Conservation (phyloP, 306 rosid species). For the Coriaria nepalensis region DNA sequence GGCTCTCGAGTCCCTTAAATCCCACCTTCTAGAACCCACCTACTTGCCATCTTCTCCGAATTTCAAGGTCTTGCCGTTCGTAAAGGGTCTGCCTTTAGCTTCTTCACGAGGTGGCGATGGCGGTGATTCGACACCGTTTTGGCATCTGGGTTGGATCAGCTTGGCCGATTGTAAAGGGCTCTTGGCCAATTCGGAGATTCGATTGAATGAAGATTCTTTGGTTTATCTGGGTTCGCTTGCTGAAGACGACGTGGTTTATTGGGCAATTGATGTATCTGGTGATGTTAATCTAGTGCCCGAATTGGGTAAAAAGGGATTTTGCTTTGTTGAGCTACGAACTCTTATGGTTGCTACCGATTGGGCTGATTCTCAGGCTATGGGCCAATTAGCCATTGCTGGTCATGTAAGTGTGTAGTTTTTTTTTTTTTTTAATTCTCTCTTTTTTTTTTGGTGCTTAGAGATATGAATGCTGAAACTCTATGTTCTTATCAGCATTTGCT, state of each 20-base stretch:
- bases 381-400: slow-evolving; percentile 72
- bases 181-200: slow-evolving; percentile 27
- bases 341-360: slow-evolving; percentile 88
- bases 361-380: slow-evolving; percentile 50
- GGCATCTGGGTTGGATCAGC: slow-evolving; percentile 70
- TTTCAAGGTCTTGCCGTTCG: slow-evolving; percentile 66
- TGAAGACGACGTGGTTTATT: slow-evolving; percentile 50
- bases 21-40: slow-evolving; percentile 24
- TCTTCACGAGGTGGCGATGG: slow-evolving; percentile 21
- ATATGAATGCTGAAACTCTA: too few species aligned
- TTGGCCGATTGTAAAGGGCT: slow-evolving; percentile 36
- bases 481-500: too few species aligned
- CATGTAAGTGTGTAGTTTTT: slow-evolving; percentile 42
- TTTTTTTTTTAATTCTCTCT: neutral
- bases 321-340: slow-evolving; percentile 73
- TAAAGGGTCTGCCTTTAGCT: slow-evolving; percentile 46
- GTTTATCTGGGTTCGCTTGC: slow-evolving; percentile 57
- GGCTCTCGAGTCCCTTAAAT: slow-evolving; percentile 50
- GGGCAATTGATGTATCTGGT: slow-evolving; percentile 71
- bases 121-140: slow-evolving; percentile 26
- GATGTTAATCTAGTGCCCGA: slow-evolving; percentile 27
- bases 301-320: slow-evolving; percentile 20
- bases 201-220: slow-evolving; percentile 40
- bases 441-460: too few species aligned
- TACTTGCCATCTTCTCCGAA: slow-evolving; percentile 28